Evolutionary conservation across 257 asterid genomes (phyloP), one percentile per base, ranked within the genome.

Genomic region (Solanum lycopersicoides): DNA sequence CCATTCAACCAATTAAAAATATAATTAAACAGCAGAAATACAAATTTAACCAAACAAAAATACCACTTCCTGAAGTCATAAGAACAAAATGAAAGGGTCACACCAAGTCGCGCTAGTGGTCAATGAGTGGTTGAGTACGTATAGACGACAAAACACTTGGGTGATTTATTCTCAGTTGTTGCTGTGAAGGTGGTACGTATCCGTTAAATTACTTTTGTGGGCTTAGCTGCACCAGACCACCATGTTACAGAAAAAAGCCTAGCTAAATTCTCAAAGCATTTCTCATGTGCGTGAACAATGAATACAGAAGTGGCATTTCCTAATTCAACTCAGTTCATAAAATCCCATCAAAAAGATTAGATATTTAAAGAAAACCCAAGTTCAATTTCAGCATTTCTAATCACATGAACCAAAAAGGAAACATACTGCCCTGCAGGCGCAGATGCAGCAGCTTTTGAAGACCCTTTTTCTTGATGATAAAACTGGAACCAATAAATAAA

Each of bases 401-500:
- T 47, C n/a, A 41, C 42, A 80, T 30, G 66, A 66, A 37, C 56
- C 53, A 66, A 15, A 41, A 28, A 44, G 41, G 9, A 10, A 39
- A 71, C 2, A 12, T 92, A 94, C 98, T 83, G 98, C 98, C 86
- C 98, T 90, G 84, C n/a, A 92, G 88, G 28, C 98, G n/a, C 98
- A 6, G 95, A 92, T 47, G 97, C 94, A 76, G 93, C 98, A 59
- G 98, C 98, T 91, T 95, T 93, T 95, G 95, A 82, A 94, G 91
- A 28, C 98, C 98, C 90, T 93, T 94, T 83, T 94, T 95, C 98
- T 95, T 95, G 86, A 95, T 93, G 86, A 95, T 94, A 86, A 95
- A 95, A 86, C 98, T 95, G 88, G 96, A 92, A 9, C 98, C 98
- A 72, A 95, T 95, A 86, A 95, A 95, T 89, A 94, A 89, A 88